phyloP scores from a whole-genome alignment of 768 basidiomycete species.

The Podaxis mareebaensis region DNA sequence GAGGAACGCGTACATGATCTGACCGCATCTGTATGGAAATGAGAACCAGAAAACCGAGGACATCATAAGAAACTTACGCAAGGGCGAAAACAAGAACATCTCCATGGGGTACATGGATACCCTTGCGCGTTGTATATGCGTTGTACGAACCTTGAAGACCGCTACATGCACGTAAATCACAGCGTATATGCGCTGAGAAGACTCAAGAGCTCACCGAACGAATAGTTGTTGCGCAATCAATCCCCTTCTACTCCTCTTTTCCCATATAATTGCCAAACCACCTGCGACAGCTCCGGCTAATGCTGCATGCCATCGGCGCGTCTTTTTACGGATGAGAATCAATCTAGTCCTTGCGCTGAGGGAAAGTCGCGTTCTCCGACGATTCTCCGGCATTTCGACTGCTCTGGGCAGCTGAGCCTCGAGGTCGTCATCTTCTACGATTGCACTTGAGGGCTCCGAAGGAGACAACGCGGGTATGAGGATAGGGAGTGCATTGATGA shows the following conservation, averaged over 20 bases:
- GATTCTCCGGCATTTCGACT: slow-evolving; percentile 30
- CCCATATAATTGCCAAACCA: slow-evolving; percentile 72
- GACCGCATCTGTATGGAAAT: slow-evolving; percentile 58
- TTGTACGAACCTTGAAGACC: slow-evolving; percentile 92
- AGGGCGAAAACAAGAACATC: slow-evolving; percentile 80
- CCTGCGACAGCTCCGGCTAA: slow-evolving; percentile 79
- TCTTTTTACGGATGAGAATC: slow-evolving; percentile 63
- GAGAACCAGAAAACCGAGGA: background rate
- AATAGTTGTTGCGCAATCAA: slow-evolving; percentile 87
- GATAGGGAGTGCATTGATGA: slow-evolving; percentile 78
- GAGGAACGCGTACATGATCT: slow-evolving; percentile 82
- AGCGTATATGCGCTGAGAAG: background rate
- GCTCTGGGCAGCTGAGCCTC: slow-evolving; percentile 26
- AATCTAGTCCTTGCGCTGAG: slow-evolving; percentile 64
- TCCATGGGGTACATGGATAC: slow-evolving; percentile 78
- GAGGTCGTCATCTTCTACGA: slow-evolving; percentile 31
- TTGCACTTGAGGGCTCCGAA: slow-evolving; percentile 26
- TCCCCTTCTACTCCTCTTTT: slow-evolving; percentile 62
- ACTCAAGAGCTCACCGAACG: slow-evolving; percentile 60
- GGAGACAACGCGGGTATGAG: slow-evolving; percentile 52
- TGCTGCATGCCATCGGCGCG: slow-evolving; percentile 76
- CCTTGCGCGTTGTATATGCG: slow-evolving; percentile 64
- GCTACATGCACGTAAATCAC: slow-evolving; percentile 35
- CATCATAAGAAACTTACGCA: slow-evolving; percentile 44
- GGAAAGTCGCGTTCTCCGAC: slow-evolving; percentile 54